phyloP scores from a whole-genome alignment of 352 stramenopile species.

The Bremia lactucae region DNA sequence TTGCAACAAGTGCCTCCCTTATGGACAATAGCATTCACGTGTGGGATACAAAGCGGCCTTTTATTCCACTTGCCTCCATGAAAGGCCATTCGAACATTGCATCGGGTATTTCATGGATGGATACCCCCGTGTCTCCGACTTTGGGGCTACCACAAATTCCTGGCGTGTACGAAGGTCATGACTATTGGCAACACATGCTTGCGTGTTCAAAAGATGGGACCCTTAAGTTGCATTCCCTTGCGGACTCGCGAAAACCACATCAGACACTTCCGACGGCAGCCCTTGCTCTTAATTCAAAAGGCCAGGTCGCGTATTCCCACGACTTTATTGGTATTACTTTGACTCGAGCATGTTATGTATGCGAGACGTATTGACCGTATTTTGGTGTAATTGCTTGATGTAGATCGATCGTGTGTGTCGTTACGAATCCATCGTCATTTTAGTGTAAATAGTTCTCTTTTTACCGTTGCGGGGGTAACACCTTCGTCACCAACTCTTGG shows the following conservation, averaged over 20 bases:
- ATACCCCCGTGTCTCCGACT: slow-evolving; percentile 47
- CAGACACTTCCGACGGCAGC: slow-evolving; percentile 63
- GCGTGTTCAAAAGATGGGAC: slow-evolving; percentile 83
- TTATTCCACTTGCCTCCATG: slow-evolving; percentile 77
- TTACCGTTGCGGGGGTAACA: slow-evolving; percentile 36
- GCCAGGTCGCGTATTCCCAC: slow-evolving; percentile 74
- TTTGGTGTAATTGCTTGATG: slow-evolving; percentile 1
- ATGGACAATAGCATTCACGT: slow-evolving; percentile 85
- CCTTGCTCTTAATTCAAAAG: slow-evolving; percentile 68
- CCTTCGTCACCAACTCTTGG: slow-evolving; percentile 12
- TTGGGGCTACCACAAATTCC: slow-evolving; percentile 23
- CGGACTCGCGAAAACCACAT: slow-evolving; percentile 74
- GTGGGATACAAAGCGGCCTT: slow-evolving; percentile 77
- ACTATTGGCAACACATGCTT: slow-evolving; percentile 84
- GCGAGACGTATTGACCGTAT: background rate
- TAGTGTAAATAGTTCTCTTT: slow-evolving; percentile 46
- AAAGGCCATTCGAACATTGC: slow-evolving; percentile 77
- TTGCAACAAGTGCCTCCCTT: slow-evolving; percentile 74
- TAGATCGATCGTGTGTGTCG: slow-evolving; percentile 75
- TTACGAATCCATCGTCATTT: slow-evolving; percentile 73
- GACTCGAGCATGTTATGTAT: background rate
- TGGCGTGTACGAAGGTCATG: slow-evolving; percentile 56
- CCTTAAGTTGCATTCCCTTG: slow-evolving; percentile 77
- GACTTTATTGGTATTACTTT: slow-evolving; percentile 58
- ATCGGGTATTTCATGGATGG: slow-evolving; percentile 78